These are phyloP conservation scores for Alternaria angustiovoidea DNA, from an alignment of 2,329 filamentous ascomycete genomes.

Conservation along the genomic window DNA sequence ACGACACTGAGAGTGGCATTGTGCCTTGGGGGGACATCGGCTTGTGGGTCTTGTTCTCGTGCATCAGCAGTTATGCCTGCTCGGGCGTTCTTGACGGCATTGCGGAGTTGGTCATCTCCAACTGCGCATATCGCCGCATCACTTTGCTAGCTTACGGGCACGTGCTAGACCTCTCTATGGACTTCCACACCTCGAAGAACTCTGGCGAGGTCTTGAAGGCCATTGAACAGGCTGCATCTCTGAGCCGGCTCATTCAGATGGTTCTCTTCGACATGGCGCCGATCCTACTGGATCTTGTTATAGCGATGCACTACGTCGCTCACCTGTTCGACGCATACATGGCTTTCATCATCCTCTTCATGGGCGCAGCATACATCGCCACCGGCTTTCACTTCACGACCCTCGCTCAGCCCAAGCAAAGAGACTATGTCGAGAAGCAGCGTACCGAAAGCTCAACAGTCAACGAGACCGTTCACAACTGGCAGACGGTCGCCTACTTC, in stretches of 20 bases:
- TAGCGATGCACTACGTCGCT: slow-evolving; percentile 69
- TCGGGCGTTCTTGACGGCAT: slow-evolving; percentile 60
- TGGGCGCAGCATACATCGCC: slow-evolving; percentile 60
- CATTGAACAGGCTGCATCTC: slow-evolving; percentile 67
- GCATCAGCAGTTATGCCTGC: slow-evolving; percentile 61
- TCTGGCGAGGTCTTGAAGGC: slow-evolving; percentile 71
- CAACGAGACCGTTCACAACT: slow-evolving; percentile 67
- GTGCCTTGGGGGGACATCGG: slow-evolving; percentile 64
- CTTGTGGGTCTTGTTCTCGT: slow-evolving; percentile 58
- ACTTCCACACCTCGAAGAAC: slow-evolving; percentile 73
- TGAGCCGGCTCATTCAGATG: slow-evolving; percentile 67
- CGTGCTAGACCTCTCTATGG: slow-evolving; percentile 73
- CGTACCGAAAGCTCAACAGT: slow-evolving; percentile 62
- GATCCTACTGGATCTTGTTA: slow-evolving; percentile 67
- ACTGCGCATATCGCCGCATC: slow-evolving; percentile 66
- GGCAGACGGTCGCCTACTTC: slow-evolving; percentile 68
- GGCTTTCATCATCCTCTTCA: slow-evolving; percentile 51
- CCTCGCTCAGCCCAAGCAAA: slow-evolving; percentile 54
- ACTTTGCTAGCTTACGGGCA: slow-evolving; percentile 70
- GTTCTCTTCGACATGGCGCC: slow-evolving; percentile 69
- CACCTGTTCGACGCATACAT: slow-evolving; percentile 67
- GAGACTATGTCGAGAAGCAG: slow-evolving; percentile 53
- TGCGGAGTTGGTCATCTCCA: slow-evolving; percentile 64
- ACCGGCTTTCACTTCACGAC: slow-evolving; percentile 55
- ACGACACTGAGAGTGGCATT: slow-evolving; percentile 48